Evolutionary conservation across 257 asterid species (phyloP).

Genomic region (Penstemon davidsonii): DNA sequence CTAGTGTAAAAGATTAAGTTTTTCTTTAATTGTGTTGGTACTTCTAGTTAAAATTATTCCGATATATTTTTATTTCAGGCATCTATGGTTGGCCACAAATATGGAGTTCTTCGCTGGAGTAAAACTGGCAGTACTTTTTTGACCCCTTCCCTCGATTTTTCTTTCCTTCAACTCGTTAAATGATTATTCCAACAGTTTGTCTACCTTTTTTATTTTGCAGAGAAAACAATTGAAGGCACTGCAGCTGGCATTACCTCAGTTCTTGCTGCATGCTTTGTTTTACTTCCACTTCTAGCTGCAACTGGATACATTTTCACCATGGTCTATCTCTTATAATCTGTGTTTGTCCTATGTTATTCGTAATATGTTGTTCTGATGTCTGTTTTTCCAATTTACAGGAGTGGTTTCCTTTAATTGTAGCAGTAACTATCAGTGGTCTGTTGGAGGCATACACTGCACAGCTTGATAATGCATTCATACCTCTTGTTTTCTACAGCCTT

Average conservation of each 20-base stretch:
- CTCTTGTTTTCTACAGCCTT: constrained; percentile 88
- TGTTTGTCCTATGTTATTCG: background rate
- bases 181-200: constrained; percentile 13
- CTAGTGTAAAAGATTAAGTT: background rate
- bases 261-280: constrained; percentile 76
- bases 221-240: constrained; percentile 97
- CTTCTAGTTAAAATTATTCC: constrained; percentile 11
- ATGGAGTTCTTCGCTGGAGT: constrained; percentile 98
- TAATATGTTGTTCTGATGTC: constrained; percentile 22
- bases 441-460: constrained; percentile 97
- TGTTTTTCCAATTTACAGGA: constrained; percentile 54
- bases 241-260: constrained; percentile 98
- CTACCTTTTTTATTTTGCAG: constrained; percentile 38
- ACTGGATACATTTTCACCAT: constrained; percentile 74
- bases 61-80: constrained; percentile 53
- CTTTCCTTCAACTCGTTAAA: background rate
- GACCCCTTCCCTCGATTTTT: constrained; percentile 16
- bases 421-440: constrained; percentile 76
- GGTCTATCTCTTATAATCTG: constrained; percentile 42
- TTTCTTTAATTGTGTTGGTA: constrained; percentile 9
- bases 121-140: constrained; percentile 73
- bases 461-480: constrained; percentile 97
- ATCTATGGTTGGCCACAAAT: constrained; percentile 95
- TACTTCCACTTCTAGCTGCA: constrained; percentile 88
- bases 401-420: constrained; percentile 77